Base-by-base conservation (phyloP, 2,329 filamentous ascomycete species). In the Erysiphe pulchra region DNA sequence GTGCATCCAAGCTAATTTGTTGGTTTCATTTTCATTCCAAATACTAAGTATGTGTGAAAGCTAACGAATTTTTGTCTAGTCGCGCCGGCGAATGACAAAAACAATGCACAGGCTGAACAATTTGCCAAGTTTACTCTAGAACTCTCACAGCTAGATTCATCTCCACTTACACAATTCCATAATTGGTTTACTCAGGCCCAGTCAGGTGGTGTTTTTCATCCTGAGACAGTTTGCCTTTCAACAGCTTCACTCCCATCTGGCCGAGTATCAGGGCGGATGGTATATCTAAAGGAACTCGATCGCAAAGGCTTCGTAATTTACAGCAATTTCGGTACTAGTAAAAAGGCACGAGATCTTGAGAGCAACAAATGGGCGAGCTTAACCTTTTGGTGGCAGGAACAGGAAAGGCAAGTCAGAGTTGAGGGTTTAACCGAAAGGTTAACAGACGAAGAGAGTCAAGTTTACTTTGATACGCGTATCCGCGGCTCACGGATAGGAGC, bases 211-310 rank as follows among this genome's bases (percentile, higher is more conserved):
- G 71, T 85, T 42, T 65, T 75, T 41, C 80, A 92, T 53, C 86
- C 87, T 1, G 90, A 98, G 62, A 82, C 90, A 1, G 85, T 84
- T 56, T 85, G 79, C 1, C 68, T 98, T 1, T 80, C 85, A 3
- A 98, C 90, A 0, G 85, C 86, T 0, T 66, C 70, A 20, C 70
- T 95, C 4, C 87, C 87, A 1, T 80, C 75, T 0, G 90, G 90
- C 49, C 77, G 80, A 42, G 80, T 95, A 17, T 84, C 76, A 42
- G 77, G 82, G 3, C 82, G 90, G 48, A 71, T 84, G 53, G 84
- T 98, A 34, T 98, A 95, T 63, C 70, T 98, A 52, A 98, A 98
- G 63, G 90, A 95, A 66, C 74, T 95, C 20, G 86, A 95, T 61
- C 55, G 61, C 5, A 62, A 60, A 17, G 85, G 86, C 14, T 98